Base-by-base conservation (phyloP, 1,284 basidiomycete genomes). In the Ustilago loliicola region DNA sequence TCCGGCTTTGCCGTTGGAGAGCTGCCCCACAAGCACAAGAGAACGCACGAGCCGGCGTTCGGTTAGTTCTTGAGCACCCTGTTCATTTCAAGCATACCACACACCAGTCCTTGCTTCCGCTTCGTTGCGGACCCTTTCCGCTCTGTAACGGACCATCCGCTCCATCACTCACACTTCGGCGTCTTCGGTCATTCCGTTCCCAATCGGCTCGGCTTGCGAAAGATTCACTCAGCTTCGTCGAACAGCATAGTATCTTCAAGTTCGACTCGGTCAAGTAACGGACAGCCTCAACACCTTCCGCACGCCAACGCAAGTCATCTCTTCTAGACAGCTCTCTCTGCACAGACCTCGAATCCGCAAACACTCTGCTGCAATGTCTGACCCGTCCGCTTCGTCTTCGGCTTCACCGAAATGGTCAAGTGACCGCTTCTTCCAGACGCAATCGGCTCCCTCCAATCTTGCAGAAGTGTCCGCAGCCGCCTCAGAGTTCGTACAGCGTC, bases 401-500 rank as follows among this genome's bases (percentile, higher is more conserved):
- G 19, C 69, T 3, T 61, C 63, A 2, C 66, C 69, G 19, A 66
- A 79, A 52, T 75, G 72, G 77, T 79, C 77, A 3, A 75, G 72
- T 40, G 72, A 79, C 36, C 76, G 80, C 15, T 81, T 81, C 73
- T 83, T 83, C 45, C 78, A 80, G 52, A 81, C 80, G 10, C 81
- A 83, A 61, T 7, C 67, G 2, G 50, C 80, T 0, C 82, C 82
- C 0, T 11, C 71, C 4, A 76, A 72, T 50, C 77, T 84, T 29
- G n/a, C 52, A 27, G 68, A 76, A 40, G 30, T 72, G 19, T 57
- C 66, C 2, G 40, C 59, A 6, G 42, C 67, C 25, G 79, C 78
- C 2, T 60, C 67, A 32, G 71, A 76, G 0, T 99, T 97, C 81
- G 89, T 97, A n/a, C 86, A 90, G 58, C 89, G 89, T 83, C 93